Evolutionary conservation across 1,284 basidiomycete species (phyloP).

Genomic region (Ganoderma leucocontextum): DNA sequence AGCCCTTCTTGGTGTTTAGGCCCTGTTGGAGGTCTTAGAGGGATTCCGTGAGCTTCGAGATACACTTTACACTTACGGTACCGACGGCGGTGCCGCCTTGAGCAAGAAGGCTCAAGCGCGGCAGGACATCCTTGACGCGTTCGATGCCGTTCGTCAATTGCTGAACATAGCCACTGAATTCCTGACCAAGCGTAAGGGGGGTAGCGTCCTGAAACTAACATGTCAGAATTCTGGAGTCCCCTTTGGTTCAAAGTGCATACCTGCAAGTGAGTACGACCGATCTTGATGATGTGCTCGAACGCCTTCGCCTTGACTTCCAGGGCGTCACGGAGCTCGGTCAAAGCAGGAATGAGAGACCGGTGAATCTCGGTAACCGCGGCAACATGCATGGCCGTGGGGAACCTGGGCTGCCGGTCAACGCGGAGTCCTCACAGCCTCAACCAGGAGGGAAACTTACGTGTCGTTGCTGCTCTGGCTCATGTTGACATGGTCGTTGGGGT

Average conservation of each 20-base stretch:
- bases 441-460: conserved; percentile 65
- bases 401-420: conserved; percentile 56
- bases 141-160: conserved; percentile 93
- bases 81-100: conserved; percentile 99
- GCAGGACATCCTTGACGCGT: conserved; percentile 84
- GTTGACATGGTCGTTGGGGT: conserved; percentile 99
- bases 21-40: conserved; percentile 60
- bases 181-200: conserved; percentile 96
- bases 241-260: conserved; percentile 41
- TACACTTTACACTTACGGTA: conserved; percentile 66
- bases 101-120: conserved; percentile 90
- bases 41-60: conserved; percentile 10
- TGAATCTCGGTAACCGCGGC: conserved; percentile 93
- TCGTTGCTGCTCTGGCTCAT: conserved; percentile 99
- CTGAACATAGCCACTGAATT: conserved; percentile 98
- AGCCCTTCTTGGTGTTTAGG: conserved; percentile 96
- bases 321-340: conserved; percentile 85
- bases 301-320: conserved; percentile 83
- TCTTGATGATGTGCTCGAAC: conserved; percentile 96
- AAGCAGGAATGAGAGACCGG: conserved; percentile 84
- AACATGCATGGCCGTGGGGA: conserved; percentile 99
- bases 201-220: conserved; percentile 83
- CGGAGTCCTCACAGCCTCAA: background rate
- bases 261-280: conserved; percentile 97
- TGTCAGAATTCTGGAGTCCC: background rate